Conservation (phyloP, 768 basidiomycete species). For the Candolleomyces aberdarensis region DNA sequence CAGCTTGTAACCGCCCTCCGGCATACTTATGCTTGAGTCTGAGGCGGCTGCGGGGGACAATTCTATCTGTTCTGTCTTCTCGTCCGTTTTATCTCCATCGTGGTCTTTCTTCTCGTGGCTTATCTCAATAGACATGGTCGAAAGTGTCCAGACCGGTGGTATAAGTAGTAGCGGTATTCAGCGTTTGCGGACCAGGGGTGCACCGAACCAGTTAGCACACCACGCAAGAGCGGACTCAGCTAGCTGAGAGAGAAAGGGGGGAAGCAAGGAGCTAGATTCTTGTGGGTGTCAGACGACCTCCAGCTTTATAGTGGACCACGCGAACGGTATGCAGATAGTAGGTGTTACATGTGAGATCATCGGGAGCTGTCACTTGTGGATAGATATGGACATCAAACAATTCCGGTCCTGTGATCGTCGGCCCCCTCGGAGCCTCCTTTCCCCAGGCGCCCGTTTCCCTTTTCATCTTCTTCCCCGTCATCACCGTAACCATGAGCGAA, state of each 20-base stretch:
- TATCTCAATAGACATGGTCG: too few species aligned
- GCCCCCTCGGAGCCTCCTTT: not conserved
- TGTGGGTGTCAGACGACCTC: not conserved
- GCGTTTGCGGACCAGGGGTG: too few species aligned
- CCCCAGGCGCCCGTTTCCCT: not conserved
- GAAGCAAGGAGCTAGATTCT: too few species aligned
- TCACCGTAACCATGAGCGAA: constrained; percentile 62
- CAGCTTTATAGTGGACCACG: not conserved
- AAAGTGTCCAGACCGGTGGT: too few species aligned
- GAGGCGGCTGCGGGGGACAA: not conserved
- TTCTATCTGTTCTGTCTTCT: not conserved
- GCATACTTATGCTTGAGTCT: not conserved
- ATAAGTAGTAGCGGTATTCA: too few species aligned
- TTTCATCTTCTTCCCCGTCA: not conserved
- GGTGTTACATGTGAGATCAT: not conserved
- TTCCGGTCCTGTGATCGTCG: not conserved
- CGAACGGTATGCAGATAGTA: not conserved
- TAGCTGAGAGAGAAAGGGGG: too few species aligned
- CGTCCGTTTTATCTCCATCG: not conserved
- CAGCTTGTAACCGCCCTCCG: constrained; percentile 44
- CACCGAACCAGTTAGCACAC: too few species aligned
- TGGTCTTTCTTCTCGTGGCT: too few species aligned
- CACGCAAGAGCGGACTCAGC: too few species aligned
- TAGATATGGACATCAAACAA: not conserved
- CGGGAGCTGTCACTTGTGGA: not conserved